Evolutionary conservation across 2,329 filamentous ascomycete species (phyloP).

Genomic region (Xenoacremonium recifei): DNA sequence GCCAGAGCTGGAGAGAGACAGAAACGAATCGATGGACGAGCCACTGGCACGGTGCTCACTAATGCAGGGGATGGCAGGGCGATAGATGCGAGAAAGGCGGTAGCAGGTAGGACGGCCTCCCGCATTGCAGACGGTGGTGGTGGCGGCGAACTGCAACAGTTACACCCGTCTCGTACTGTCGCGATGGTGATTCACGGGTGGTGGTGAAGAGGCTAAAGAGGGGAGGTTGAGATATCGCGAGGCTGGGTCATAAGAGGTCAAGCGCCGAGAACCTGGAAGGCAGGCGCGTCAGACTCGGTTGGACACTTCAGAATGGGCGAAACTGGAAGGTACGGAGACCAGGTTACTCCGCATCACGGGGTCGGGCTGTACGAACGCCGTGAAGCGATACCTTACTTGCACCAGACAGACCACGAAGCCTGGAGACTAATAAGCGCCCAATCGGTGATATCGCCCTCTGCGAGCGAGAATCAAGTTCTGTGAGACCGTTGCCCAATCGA

Average conservation of each 20-base stretch:
- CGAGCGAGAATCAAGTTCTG: slow-evolving; percentile 6
- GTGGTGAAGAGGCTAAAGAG: too few relatives aligned
- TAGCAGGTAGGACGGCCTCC: too few relatives aligned
- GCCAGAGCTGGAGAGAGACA: neutral
- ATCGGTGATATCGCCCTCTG: slow-evolving; percentile 5
- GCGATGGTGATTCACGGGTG: neutral
- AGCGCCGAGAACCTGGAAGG: too few relatives aligned
- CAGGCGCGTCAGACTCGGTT: too few relatives aligned
- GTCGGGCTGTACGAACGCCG: slow-evolving; percentile 6
- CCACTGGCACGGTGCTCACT: slow-evolving; percentile 12
- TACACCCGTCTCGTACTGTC: neutral
- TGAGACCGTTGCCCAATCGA: slow-evolving; percentile 7
- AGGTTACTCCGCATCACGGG: slow-evolving; percentile 6
- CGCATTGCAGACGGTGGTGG: too few relatives aligned
- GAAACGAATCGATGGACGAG: slow-evolving; percentile 10
- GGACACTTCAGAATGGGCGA: too few relatives aligned
- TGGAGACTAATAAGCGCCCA: slow-evolving; percentile 7
- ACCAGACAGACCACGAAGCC: too few relatives aligned
- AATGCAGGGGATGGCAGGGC: slow-evolving; percentile 13
- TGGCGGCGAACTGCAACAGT: too few relatives aligned
- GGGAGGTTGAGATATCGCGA: neutral
- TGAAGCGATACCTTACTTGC: slow-evolving; percentile 2
- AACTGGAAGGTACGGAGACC: neutral
- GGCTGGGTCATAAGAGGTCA: too few relatives aligned
- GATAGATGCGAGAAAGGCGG: neutral